Base-by-base conservation (phyloP, 768 basidiomycete genomes). In the Kwoniella sp. region DNA sequence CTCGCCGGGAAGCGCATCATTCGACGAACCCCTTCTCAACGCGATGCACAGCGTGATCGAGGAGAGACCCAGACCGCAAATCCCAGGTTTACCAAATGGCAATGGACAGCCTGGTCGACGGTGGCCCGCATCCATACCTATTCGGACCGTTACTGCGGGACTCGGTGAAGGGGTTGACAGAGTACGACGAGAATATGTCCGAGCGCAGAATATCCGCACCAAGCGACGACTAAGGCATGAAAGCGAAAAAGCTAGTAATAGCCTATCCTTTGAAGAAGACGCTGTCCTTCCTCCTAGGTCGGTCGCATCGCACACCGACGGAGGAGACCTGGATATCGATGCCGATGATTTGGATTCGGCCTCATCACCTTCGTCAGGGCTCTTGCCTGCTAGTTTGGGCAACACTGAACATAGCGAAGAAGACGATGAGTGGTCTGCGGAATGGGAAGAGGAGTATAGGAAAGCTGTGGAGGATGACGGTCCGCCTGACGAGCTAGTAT, bases 41-140 rank as follows among this genome's bases (percentile, higher is more conserved):
- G 91, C 92, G 0, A 85, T 94, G 62, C 78, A 85, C 0, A 86
- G 85, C 1, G 85, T 84, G 10, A 82, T 92, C 30, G 86, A 85
- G 36, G 82, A 83, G 24, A 81, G 76, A 19, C 65, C 72, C 47
- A 77, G 80, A 30, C 81, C 82, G 0, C 83, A 86, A 30, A 83
- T 92, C 1, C 92, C 92, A 0, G 90, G 90, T 86, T 83, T 88
- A 37, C 91, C 91, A 0, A 93, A 93, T 68, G 90, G 90, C 0
- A 93, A 93, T 68, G 90, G 90, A 13, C 50, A 61, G 25, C 71
- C 73, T 1, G 30, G 27, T 56, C 47, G 25, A n/a, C 30, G 63
- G 27, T 51, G 49, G 52, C 65, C 65, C 25, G 70, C 68, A 58
- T 29, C 33, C 1, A 72, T 75, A 24, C 74, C 74, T 9, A 71